Conservation (phyloP, 345 rosid species). For the Citrus glauca region DNA sequence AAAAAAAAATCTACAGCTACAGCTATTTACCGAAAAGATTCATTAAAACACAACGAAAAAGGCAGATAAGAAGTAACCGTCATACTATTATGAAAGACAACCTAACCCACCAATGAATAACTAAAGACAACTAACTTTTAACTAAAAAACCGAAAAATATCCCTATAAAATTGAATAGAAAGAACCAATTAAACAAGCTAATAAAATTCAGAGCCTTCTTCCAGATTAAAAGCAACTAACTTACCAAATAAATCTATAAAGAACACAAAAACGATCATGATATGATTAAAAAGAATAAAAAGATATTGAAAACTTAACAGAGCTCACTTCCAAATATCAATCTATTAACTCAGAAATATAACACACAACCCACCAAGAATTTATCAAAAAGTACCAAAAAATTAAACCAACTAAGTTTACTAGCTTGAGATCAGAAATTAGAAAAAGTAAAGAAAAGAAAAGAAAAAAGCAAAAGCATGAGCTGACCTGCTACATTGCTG, state of each 20-base stretch:
- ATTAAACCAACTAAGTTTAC: neutral
- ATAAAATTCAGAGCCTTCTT: conserved; percentile 1
- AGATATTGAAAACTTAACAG: neutral
- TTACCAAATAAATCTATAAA: neutral
- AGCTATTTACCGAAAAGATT: neutral
- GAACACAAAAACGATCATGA: neutral
- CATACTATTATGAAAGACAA: neutral
- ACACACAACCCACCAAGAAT: neutral
- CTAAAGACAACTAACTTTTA: neutral
- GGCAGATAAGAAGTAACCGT: neutral
- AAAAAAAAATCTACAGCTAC: neutral
- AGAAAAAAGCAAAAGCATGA: neutral
- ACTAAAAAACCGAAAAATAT: neutral
- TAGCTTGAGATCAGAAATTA: neutral
- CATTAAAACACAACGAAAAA: neutral
- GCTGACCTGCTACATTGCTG: conserved; percentile 97
- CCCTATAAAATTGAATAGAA: neutral
- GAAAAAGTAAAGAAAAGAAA: neutral
- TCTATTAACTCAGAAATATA: neutral
- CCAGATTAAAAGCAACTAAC: neutral
- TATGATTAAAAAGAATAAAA: neutral
- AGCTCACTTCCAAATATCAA: neutral
- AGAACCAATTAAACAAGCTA: neutral
- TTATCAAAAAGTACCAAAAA: neutral
- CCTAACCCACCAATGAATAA: neutral